Evolutionary conservation across 495 filamentous ascomycete genomes (phyloP), one percentile per base, ranked within the genome.

Genomic region (Hypoxylon intermedium): DNA sequence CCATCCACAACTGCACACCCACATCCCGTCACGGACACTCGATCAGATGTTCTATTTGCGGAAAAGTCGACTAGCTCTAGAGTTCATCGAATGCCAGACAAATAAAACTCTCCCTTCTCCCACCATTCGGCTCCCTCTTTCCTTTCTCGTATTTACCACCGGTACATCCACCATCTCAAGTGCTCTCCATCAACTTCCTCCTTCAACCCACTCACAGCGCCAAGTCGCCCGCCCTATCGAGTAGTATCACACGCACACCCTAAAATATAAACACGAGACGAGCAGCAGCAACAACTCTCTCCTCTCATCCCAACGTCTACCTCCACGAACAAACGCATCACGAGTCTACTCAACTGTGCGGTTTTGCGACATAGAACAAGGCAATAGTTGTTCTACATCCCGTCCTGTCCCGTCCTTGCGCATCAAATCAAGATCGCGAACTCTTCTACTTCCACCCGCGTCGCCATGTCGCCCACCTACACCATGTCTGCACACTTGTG

Each of bases 401-500:
- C 6, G 30, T 24, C n/a, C n/a, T n/a, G n/a, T n/a, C n/a, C n/a
- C n/a, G n/a, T 2, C 26, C 5, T 28, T n/a, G 37, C 28, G 16
- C 28, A 41, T 16, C 15, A n/a, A 31, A 9, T 54, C 44, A 24
- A 58, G 50, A 45, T 45, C 45, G 40, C 61, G 43, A 33, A 55
- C 47, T 13, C 23, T n/a, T 51, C 38, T 19, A 31, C 12, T 37
- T 44, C 24, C 19, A 55, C 45, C 5, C 16, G 28, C 45, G 28
- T 26, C 60, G 72, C 43, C 42, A 81, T 81, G 79, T 76, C 77
- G 50, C 79, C 79, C 46, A 80, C 79, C 11, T 77, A 81, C 69
- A 81, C 79, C 45, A 80, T 81, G 77, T 77, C 77, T 5, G 77
- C 77, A 67, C 79, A 81, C 52, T 64, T 81, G 66, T 80, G 78